A percentile compares a stretch with the other conserved stretches of the same genome.
Evolutionary conservation across 208 protist species (phyloP).

Genomic region (Novymonas esmeraldas): DNA sequence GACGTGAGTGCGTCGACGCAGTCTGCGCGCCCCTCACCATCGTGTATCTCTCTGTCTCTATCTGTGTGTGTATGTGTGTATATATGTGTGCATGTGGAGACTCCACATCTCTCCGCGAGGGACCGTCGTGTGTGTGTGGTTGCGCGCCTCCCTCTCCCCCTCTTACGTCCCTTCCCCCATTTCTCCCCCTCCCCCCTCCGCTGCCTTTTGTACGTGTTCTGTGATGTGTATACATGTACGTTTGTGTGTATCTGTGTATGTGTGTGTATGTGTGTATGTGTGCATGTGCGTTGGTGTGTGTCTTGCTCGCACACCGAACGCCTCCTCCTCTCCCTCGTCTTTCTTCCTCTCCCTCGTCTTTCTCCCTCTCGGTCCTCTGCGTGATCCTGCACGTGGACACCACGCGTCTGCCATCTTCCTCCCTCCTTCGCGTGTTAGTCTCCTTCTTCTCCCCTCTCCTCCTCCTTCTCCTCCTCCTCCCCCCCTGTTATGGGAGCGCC

Average conservation of each 20-base stretch:
- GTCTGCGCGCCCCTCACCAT: not conserved
- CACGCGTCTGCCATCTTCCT: too few species aligned
- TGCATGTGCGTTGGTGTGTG: not conserved
- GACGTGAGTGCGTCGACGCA: too few species aligned
- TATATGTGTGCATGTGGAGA: too few species aligned
- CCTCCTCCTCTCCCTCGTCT: not conserved
- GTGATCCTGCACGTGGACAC: too few species aligned
- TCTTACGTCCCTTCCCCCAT: too few species aligned
- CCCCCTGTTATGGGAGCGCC: not conserved
- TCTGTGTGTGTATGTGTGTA: not conserved
- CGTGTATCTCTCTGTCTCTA: not conserved
- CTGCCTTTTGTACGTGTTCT: too few species aligned
- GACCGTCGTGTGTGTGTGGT: too few species aligned
- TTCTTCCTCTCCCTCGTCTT: not conserved
- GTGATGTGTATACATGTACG: not conserved
- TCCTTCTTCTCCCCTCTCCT: not conserved
- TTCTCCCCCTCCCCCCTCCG: not conserved
- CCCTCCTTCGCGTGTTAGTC: not conserved
- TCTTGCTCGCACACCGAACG: not conserved
- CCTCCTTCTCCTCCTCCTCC: not conserved
- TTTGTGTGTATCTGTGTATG: not conserved
- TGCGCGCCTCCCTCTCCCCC: too few species aligned
- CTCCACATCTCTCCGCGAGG: too few species aligned
- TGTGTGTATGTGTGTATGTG: conserved; percentile 1
- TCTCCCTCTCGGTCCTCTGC: too few species aligned